These are phyloP conservation scores for Echinochloa phyllopogon DNA, from an alignment of 176 grass and related monocot genomes.

Conservation along the genomic window DNA sequence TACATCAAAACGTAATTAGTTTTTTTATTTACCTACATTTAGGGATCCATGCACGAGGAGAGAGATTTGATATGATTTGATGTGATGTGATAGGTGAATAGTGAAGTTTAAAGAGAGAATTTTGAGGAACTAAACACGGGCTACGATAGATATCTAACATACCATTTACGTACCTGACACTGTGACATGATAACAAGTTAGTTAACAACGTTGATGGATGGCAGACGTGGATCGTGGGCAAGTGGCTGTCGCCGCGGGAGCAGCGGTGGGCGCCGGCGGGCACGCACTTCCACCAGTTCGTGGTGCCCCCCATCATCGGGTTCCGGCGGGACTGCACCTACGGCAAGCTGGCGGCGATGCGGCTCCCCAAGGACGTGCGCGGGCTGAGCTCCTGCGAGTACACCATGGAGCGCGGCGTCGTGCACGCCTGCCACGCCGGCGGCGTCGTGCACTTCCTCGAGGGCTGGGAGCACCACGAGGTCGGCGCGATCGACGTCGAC, in stretches of 20 bases:
- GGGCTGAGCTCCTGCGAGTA: slow-evolving; percentile 83
- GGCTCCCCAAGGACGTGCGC: slow-evolving; percentile 80
- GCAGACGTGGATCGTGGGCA: slow-evolving; percentile 89
- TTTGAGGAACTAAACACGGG: too few species aligned
- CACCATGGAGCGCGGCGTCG: slow-evolving; percentile 73
- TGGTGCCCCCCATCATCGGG: slow-evolving; percentile 80
- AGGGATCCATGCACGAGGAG: too few species aligned
- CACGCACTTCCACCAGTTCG: slow-evolving; percentile 99
- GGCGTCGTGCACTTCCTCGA: slow-evolving; percentile 85
- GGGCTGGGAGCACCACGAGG: slow-evolving; percentile 88
- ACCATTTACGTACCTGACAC: too few species aligned
- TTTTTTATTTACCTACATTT: too few species aligned
- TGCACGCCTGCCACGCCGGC: slow-evolving; percentile 93
- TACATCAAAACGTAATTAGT: too few species aligned
- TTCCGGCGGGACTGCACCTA: slow-evolving; percentile 91
- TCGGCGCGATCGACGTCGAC: slow-evolving; percentile 84
- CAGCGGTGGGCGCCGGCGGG: slow-evolving; percentile 78
- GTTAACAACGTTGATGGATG: too few species aligned
- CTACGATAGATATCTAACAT: too few species aligned
- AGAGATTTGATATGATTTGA: too few species aligned
- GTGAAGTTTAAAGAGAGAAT: too few species aligned
- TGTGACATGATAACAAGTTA: too few species aligned
- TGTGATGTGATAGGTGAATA: too few species aligned
- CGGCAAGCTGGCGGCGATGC: slow-evolving; percentile 83
- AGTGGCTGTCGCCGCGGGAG: slow-evolving; percentile 80